Base-by-base conservation (phyloP, 345 rosid genomes). In the Brassica juncea region DNA sequence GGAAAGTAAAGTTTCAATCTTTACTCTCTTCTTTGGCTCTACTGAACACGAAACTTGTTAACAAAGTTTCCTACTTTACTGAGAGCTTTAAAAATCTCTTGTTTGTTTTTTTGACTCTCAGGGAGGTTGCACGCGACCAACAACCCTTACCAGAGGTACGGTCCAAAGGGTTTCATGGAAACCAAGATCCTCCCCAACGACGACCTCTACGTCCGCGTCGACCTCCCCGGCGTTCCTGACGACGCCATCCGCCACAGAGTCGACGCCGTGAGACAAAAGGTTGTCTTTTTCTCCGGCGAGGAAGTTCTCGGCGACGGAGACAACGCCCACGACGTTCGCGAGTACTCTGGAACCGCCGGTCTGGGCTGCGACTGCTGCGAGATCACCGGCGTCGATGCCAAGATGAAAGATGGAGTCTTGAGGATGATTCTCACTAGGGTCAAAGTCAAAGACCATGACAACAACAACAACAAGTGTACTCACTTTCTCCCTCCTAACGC, bases 161-260 rank as follows among this genome's bases (percentile, higher is more conserved):
- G 44, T 37, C 44, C 44, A 1, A 37, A 37, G 44, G 44, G 44
- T 37, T 37, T 37, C 44, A 37, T 37, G 12, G 44, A 37, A 0
- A 37, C 8, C 11, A 37, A 37, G 44, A 2, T 8, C 6, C 66
- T 66, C 0, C 28, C 59, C 6, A 44, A 79, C 28, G 68, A 52
- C 61, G 8, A 72, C 0, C 61, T 79, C 5, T 79, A 72, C 11
- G 77, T 60, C 1, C 66, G 77, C 0, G 67, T 72, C 4, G 82
- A 79, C 72, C 37, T 79, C 62, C 82, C 77, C 0, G 77, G 82
- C 2, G 77, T 71, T 44, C 72, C 72, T 1, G 67, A 64, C 61
- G 54, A 66, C 27, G 82, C 54, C 1, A 8, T 47, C 8, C 61
- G 5, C 44, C 9, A 30, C 68, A 47, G 64, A 63, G 74, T 77